phyloP scores from a whole-genome alignment of 768 basidiomycete species.

The Kwoniella dejecticola region DNA sequence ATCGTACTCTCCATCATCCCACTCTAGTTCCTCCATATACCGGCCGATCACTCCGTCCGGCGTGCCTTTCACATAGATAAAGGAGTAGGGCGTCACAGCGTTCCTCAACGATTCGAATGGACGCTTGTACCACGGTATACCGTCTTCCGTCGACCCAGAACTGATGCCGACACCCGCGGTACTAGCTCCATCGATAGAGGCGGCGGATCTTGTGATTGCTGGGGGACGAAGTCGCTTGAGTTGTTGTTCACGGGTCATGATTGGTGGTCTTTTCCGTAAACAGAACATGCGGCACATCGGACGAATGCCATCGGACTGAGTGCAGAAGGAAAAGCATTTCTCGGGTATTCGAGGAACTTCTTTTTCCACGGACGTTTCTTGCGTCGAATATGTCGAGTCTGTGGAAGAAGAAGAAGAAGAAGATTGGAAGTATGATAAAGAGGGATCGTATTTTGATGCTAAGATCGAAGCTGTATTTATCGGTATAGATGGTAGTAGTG shows the following conservation, averaged over 20 bases:
- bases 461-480: constrained; percentile 13
- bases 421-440: constrained; percentile 20
- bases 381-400: too few relatives aligned
- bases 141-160: too few relatives aligned
- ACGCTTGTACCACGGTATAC: neutral
- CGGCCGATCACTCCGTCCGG: constrained; percentile 45
- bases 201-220: too few relatives aligned
- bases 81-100: constrained; percentile 34
- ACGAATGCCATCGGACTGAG: constrained; percentile 30
- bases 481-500: constrained; percentile 6
- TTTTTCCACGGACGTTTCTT: too few relatives aligned
- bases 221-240: constrained; percentile 31
- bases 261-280: constrained; percentile 23
- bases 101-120: constrained; percentile 35
- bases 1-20: constrained; percentile 44
- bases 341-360: constrained; percentile 31
- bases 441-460: constrained; percentile 20
- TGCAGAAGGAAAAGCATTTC: constrained; percentile 46
- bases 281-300: constrained; percentile 47
- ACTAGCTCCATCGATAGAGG: too few relatives aligned
- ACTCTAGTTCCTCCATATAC: constrained; percentile 51
- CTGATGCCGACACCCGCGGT: too few relatives aligned
- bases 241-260: constrained; percentile 20
- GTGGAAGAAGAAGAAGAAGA: constrained; percentile 19
- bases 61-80: constrained; percentile 42